Evolutionary conservation across 345 rosid species (phyloP), one percentile per base, ranked within the genome.

Genomic region (sweet orange (Citrus sinensis)): DNA sequence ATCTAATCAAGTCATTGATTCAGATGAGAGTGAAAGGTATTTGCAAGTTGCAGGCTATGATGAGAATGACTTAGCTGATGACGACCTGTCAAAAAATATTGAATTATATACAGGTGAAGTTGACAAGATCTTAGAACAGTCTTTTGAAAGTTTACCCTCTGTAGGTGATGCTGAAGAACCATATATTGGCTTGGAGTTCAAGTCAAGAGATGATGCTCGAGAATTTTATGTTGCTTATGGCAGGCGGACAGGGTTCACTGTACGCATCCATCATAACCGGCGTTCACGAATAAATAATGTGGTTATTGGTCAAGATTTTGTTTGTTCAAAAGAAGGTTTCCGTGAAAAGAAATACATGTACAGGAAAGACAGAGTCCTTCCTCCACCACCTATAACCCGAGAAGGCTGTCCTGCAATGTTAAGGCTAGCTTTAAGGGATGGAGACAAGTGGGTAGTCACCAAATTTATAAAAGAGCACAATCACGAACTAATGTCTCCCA

Each of bases 231-330:
- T 80, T 82, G 84, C 80, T 68, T 85, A 86, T 79, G 91, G 89
- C 20, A 82, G 91, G 73, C 78, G 37, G 2, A 78, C 69, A 37
- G 89, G 91, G 30, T 88, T 88, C 35, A 88, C 86, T 1, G 87
- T 88, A 6, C 84, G 89, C 22, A 86, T 86, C 73, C 91, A 86
- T 82, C 89, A 86, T 78, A 88, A 88, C 75, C 76, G 89, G 4
- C 85, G 89, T 34, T 88, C 89, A 30, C 79, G 89, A 39, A 81
- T 88, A 70, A 88, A 88, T 73, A 88, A 88, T 61, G 62, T 67
- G 62, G 87, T 88, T 27, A 88, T 88, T 24, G 87, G 90, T 67
- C 89, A 88, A 83, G 90, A 88, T 83, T 88, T 88, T 81, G 90
- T 88, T 65, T 88, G 90, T 80, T 86, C 89, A 0, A 88, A 84